These are phyloP conservation scores for Pisolithus thermaeus DNA, from an alignment of 1,284 basidiomycete species.

Conservation along the genomic window DNA sequence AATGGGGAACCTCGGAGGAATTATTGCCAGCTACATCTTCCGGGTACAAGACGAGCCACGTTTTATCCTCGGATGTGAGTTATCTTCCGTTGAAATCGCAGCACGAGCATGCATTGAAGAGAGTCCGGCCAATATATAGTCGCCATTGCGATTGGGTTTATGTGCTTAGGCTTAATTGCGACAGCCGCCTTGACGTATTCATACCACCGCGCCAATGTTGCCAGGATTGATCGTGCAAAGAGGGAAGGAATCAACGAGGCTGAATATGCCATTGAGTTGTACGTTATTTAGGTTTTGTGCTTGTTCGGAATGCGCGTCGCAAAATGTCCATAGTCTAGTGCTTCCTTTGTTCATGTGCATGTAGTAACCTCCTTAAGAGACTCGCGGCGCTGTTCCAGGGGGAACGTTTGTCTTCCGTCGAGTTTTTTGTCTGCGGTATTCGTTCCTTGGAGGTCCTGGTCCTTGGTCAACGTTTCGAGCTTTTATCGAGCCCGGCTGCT, in stretches of 20 bases:
- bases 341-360: too few relatives aligned
- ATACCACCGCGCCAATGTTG: slow-evolving; percentile 49
- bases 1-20: slow-evolving; percentile 32
- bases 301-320: too few relatives aligned
- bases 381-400: too few relatives aligned
- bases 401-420: too few relatives aligned
- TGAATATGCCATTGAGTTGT: background rate
- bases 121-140: slow-evolving; percentile 30
- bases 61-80: slow-evolving; percentile 56
- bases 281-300: background rate
- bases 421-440: too few relatives aligned
- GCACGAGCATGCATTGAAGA: background rate
- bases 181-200: slow-evolving; percentile 41
- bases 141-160: slow-evolving; percentile 57
- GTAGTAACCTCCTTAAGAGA: too few relatives aligned
- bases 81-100: background rate
- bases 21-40: slow-evolving; percentile 47
- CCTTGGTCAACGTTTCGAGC: too few relatives aligned
- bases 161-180: slow-evolving; percentile 51
- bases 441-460: too few relatives aligned
- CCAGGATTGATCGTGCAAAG: background rate
- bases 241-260: background rate
- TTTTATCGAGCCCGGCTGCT: too few relatives aligned
- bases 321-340: too few relatives aligned
- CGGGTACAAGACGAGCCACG: slow-evolving; percentile 51